Base-by-base conservation (phyloP, 1,284 basidiomycete species). In the Naganishia cerealis region DNA sequence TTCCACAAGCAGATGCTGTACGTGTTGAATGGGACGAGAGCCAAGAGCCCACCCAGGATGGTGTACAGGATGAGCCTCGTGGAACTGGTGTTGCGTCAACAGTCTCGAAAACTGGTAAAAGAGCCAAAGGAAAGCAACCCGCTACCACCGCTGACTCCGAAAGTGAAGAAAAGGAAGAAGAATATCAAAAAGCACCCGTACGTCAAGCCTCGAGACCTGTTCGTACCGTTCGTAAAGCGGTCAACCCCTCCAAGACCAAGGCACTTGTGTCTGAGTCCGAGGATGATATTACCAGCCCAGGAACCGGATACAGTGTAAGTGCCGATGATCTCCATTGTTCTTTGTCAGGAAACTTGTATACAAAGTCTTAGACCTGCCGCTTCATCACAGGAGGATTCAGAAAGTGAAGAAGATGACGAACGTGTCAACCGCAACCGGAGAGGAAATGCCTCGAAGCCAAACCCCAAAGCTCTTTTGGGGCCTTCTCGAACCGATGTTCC, bases 1-100 rank as follows among this genome's bases (percentile, higher is more conserved):
- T 16, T 21, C 58, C 29, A 29, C 67, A 56, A 40, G 18, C 67
- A 33, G 67, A 62, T 39, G 67, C 67, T n/a, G 43, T 42, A 12
- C 58, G 53, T 26, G 10, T 68, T 10, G 26, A 46, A 18, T 68
- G 67, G 67, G 67, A 68, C 33, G 65, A 67, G 9, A 63, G 59
- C 40, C 58, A 68, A 36, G 53, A 50, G 46, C 46, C 21, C 5
- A 50, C 8, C n/a, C 46, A 50, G 24, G 46, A 24, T 33, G 29
- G 29, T 33, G 6, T 33, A 33, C 29, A 33, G 29, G 29, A 33
- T 33, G 29, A 33, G 29, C 29, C 29, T 33, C 29, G 29, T 33
- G 29, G 29, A 33, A 33, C 29, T 33, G 29, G 29, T 6, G 29
- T 33, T 33, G 29, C 29, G 29, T 2, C 29, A 33, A 6, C 3